Conservation (phyloP, 2,329 filamentous ascomycete genomes). For the Penicillium occitanis region DNA sequence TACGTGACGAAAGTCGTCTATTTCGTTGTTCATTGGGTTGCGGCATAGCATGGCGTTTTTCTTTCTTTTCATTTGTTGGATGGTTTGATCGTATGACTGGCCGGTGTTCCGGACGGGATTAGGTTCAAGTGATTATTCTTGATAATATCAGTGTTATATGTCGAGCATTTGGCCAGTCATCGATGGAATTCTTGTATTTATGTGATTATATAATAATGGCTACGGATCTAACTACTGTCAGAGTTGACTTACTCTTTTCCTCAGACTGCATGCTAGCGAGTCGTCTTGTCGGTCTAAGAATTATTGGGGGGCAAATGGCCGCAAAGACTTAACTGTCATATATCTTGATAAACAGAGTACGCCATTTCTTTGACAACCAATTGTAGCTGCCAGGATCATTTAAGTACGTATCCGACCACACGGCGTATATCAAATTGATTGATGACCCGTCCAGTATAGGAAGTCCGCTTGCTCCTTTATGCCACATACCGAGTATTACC, state of each 20-base stretch:
- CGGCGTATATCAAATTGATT: neutral
- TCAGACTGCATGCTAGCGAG: too few relatives aligned
- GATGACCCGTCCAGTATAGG: too few relatives aligned
- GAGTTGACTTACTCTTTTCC: neutral
- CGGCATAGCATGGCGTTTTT: slow-evolving; percentile 45
- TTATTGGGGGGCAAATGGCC: neutral
- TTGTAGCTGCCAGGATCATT: neutral
- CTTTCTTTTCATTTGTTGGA: slow-evolving; percentile 24
- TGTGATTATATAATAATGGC: slow-evolving; percentile 11
- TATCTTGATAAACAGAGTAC: neutral
- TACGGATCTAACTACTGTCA: neutral
- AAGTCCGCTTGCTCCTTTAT: neutral
- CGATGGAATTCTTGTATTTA: slow-evolving; percentile 3
- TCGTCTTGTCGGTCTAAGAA: neutral
- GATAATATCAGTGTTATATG: slow-evolving; percentile 14
- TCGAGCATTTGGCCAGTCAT: neutral
- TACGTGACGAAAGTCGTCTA: slow-evolving; percentile 15
- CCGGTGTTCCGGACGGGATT: neutral
- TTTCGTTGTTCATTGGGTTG: slow-evolving; percentile 24
- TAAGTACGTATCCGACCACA: neutral
- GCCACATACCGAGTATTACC: neutral
- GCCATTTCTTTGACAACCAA: too few relatives aligned
- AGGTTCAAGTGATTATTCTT: neutral
- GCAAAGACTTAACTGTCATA: neutral
- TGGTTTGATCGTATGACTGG: slow-evolving; percentile 20